Conservation (phyloP, 164 flowering plant genomes). For the Chimonanthus salicifolius region DNA sequence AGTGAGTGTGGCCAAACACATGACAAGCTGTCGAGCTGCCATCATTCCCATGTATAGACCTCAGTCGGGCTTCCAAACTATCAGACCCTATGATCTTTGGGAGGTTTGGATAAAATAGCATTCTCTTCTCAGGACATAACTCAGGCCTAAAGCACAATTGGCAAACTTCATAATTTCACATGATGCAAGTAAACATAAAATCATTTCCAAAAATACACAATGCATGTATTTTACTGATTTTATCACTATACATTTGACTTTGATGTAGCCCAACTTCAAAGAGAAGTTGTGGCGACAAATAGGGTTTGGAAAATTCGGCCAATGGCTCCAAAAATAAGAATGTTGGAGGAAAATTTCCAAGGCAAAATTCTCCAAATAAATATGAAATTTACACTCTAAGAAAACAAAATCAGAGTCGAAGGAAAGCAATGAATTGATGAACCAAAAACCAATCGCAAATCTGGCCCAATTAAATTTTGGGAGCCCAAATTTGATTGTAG, state of each 20-base stretch:
- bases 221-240: not conserved
- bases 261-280: too few species aligned
- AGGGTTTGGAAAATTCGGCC: too few species aligned
- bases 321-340: too few species aligned
- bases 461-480: too few species aligned
- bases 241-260: not conserved
- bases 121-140: conserved; percentile 86
- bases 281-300: too few species aligned
- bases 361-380: too few species aligned
- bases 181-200: not conserved
- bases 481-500: too few species aligned
- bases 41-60: conserved; percentile 50
- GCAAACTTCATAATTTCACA: not conserved
- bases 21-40: conserved; percentile 55
- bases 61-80: conserved; percentile 58
- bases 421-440: too few species aligned
- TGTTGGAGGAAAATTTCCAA: too few species aligned
- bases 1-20: conserved; percentile 85
- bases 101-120: conserved; percentile 83
- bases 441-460: too few species aligned
- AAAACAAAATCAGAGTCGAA: too few species aligned
- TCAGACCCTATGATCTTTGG: conserved; percentile 83
- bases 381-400: too few species aligned
- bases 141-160: conserved; percentile 48
- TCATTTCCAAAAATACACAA: not conserved